A percentile compares a stretch with the other conserved stretches of the same genome.
Conservation (phyloP, 495 filamentous ascomycete genomes). For the Parmelia sp. region DNA sequence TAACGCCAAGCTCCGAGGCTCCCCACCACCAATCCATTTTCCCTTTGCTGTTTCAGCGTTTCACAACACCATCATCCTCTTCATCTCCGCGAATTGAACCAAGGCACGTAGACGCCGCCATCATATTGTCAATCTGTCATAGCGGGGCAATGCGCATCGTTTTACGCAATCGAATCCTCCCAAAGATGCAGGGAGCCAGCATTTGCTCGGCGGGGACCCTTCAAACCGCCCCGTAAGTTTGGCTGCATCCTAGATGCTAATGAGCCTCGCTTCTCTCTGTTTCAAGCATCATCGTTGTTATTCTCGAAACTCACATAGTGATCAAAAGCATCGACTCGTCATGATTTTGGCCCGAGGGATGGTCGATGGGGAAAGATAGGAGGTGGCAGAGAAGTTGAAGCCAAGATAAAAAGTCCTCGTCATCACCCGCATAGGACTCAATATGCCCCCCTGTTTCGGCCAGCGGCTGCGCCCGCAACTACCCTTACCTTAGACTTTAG, state of each 20-base stretch:
- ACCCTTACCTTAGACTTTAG: not conserved
- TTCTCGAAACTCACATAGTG: not conserved
- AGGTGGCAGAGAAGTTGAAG: not conserved
- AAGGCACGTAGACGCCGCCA: not conserved
- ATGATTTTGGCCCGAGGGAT: not conserved
- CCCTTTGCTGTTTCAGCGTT: not conserved
- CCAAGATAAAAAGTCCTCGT: not conserved
- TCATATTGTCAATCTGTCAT: not conserved
- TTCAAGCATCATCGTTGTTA: not conserved
- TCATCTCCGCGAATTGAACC: not conserved
- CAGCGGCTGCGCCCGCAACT: not conserved
- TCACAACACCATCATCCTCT: not conserved
- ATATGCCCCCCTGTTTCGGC: not conserved
- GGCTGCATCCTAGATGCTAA: not conserved
- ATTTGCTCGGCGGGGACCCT: not conserved
- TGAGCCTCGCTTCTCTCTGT: not conserved
- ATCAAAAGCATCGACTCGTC: too few relatives aligned
- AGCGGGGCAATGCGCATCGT: not conserved
- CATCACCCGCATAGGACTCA: not conserved
- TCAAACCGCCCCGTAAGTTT: not conserved
- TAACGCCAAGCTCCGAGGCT: not conserved
- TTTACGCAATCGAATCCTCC: slow-evolving; percentile 2
- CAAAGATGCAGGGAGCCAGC: not conserved
- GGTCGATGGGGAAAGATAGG: not conserved
- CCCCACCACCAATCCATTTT: not conserved